phyloP scores from a whole-genome alignment of 129 eudicot species.

The Scalesia atractyloides region DNA sequence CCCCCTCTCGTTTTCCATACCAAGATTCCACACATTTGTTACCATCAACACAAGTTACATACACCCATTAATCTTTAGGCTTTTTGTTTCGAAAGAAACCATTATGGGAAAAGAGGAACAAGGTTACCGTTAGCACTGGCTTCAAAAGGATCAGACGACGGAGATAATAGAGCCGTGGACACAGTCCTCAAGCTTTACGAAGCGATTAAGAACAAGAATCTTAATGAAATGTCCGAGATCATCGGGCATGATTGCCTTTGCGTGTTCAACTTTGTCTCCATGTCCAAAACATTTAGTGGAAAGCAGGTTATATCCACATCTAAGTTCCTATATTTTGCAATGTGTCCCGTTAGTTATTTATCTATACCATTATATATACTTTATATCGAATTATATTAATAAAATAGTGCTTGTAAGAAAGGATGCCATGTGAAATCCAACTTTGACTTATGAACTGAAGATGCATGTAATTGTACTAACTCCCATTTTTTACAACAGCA shows the following conservation, averaged over 20 bases:
- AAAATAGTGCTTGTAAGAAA: neutral
- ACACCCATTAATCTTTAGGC: neutral
- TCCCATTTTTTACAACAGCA: conserved; percentile 40
- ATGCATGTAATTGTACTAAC: conserved; percentile 6
- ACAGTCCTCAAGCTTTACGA: conserved; percentile 63
- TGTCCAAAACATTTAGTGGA: conserved; percentile 54
- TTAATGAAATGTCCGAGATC: conserved; percentile 56
- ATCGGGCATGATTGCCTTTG: conserved; percentile 77
- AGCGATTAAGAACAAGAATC: conserved; percentile 50
- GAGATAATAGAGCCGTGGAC: conserved; percentile 49
- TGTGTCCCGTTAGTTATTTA: neutral
- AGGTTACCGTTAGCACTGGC: conserved; percentile 9
- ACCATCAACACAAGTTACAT: conserved; percentile 1
- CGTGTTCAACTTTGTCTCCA: conserved; percentile 50
- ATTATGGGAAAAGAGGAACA: neutral
- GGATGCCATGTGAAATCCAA: neutral
- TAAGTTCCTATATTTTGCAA: neutral
- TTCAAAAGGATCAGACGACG: conserved; percentile 37
- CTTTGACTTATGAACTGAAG: neutral
- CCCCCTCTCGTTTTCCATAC: conserved; percentile 11
- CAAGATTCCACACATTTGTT: conserved; percentile 14
- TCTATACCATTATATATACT: neutral
- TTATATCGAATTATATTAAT: neutral
- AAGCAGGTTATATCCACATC: conserved; percentile 46
- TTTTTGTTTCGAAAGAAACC: conserved; percentile 4